Conservation (phyloP, 352 stramenopile genomes). For the Globisporangium recalcitrans region DNA sequence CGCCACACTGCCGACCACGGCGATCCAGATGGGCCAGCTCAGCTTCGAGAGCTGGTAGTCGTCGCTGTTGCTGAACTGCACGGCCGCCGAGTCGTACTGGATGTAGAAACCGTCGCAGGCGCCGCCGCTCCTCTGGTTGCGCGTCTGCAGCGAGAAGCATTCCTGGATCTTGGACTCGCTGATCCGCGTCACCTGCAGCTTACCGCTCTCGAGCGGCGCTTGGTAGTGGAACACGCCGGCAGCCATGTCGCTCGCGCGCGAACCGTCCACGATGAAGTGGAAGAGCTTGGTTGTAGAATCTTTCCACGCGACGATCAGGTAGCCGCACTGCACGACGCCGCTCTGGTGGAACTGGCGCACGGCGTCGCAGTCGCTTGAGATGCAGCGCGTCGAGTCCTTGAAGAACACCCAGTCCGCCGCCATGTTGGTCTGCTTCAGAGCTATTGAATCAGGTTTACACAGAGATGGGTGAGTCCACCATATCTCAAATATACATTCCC, state of each 20-base stretch:
- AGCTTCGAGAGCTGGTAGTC: constrained; percentile 58
- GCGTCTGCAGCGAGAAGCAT: constrained; percentile 72
- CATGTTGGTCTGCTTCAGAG: constrained; percentile 43
- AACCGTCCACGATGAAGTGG: constrained; percentile 75
- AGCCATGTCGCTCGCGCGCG: constrained; percentile 50
- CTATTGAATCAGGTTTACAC: too few species aligned
- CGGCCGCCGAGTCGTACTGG: constrained; percentile 44
- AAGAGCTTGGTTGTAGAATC: constrained; percentile 30
- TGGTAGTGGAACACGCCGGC: constrained; percentile 63
- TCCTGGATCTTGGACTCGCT: constrained; percentile 37
- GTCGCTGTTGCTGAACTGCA: constrained; percentile 49
- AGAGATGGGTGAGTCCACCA: too few species aligned
- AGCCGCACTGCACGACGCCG: constrained; percentile 58
- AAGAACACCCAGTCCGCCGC: constrained; percentile 67
- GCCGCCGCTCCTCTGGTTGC: constrained; percentile 47
- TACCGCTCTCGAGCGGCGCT: constrained; percentile 23
- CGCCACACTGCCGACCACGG: constrained; percentile 56
- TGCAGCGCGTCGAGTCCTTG: constrained; percentile 43
- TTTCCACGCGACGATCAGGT: constrained; percentile 67
- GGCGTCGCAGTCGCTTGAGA: constrained; percentile 55
- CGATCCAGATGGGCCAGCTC: constrained; percentile 39
- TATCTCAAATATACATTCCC: too few species aligned
- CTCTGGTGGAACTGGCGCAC: constrained; percentile 59
- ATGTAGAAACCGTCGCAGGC: constrained; percentile 67
- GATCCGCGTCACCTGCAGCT: constrained; percentile 22